A percentile compares a stretch with the other conserved stretches of the same genome.
phyloP scores from a whole-genome alignment of 495 filamentous ascomycete species.

The Friedmanniomyces simplex region DNA sequence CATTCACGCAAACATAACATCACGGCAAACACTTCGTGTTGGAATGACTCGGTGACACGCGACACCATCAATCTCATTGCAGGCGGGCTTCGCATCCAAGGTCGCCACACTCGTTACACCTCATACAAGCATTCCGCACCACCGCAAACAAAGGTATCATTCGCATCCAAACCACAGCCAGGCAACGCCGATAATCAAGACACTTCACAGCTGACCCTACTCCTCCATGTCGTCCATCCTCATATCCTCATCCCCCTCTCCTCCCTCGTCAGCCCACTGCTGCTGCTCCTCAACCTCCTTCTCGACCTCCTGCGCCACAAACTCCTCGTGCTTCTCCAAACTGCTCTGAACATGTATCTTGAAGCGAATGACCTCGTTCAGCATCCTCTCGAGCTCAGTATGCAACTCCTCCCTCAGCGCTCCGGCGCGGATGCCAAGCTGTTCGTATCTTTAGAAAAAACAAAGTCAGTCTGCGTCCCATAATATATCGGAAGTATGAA shows the following conservation, averaged over 20 bases:
- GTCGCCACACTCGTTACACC: not conserved
- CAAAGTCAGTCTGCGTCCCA: not conserved
- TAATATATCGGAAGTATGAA: not conserved
- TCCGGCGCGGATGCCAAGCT: constrained; percentile 72
- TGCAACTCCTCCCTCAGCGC: constrained; percentile 85
- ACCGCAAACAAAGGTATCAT: not conserved
- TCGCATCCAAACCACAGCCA: not conserved
- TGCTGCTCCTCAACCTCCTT: constrained; percentile 47
- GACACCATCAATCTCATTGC: no score
- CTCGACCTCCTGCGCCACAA: constrained; percentile 83
- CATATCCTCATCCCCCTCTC: constrained; percentile 2
- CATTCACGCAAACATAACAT: no score
- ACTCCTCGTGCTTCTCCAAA: constrained; percentile 84
- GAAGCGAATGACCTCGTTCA: constrained; percentile 97
- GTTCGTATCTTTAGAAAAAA: constrained; percentile 61
- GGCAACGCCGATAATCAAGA: not conserved
- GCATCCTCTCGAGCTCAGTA: constrained; percentile 87
- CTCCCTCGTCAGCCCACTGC: not conserved
- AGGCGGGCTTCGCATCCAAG: no score
- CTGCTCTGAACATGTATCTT: constrained; percentile 92
- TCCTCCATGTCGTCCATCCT: constrained; percentile 2
- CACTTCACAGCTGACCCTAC: not conserved
- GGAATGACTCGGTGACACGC: no score
- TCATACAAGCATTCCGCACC: not conserved
- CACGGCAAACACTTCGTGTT: no score